Base-by-base conservation (phyloP, 345 rosid species). In the Capsella bursapastoris region DNA sequence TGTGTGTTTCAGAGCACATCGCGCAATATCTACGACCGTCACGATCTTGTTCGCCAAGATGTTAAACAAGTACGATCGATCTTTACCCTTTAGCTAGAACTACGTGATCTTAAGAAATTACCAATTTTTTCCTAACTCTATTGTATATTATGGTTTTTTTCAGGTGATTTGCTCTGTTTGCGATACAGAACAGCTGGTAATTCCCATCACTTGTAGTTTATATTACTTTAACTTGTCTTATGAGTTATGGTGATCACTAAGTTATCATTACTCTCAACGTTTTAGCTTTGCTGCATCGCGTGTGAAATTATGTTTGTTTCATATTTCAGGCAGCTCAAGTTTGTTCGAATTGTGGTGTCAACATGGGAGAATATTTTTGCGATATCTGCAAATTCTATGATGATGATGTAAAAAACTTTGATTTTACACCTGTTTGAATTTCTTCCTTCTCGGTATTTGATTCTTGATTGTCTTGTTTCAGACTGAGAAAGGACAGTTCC, bases 361-460 rank as follows among this genome's bases (percentile, higher is more conserved):
- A 83, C 78, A 90, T 95, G 99, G 99, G 98, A 78, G 98, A 89
- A 73, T 95, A 90, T 74, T 92, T 89, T 68, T 95, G 99, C 78
- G 76, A 73, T n/a, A 81, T 87, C 56, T 95, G 99, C 91, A 95
- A 81, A 80, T 95, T 95, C 83, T 95, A 74, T 53, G 99, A 95
- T 68, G 99, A 95, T 72, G 83, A 92, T 86, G 99, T 95, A 85
- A 15, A 35, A 1, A 35, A n/a, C 35, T 14, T 63, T 28, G 9
- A 4, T 27, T 52, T 16, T 45, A 14, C 32, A 32, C 4, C 4
- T 16, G 22, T 6, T 28, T 22, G 38, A 34, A 12, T 55, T n/a
- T 70, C 16, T 64, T 65, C n/a, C 27, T 65, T 71, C 4, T 64
- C 8, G 0, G 22, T 71, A 12, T 64, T 22, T 2, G 34, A 49